These are phyloP conservation scores for Phlyctochytrium bullatum DNA, from an alignment of 192 early-diverging fungal genomes.

Conservation along the genomic window DNA sequence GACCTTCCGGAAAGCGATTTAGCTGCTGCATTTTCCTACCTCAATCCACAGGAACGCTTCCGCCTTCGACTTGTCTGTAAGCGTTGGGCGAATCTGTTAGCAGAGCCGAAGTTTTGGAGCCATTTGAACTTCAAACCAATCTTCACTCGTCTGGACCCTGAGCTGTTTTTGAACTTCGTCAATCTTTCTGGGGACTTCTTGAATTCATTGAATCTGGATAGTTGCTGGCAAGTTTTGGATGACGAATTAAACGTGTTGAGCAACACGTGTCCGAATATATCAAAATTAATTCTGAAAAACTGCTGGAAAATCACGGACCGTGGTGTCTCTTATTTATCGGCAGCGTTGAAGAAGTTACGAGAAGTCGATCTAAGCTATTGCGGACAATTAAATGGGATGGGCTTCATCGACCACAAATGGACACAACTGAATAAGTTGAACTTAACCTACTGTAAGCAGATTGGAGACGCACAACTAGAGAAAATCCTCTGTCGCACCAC, in stretches of 20 bases:
- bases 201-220: slow-evolving; percentile 25
- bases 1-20: slow-evolving; percentile 23
- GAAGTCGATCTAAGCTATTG: slow-evolving; percentile 49
- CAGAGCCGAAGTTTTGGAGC: slow-evolving; percentile 34
- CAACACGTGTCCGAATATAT: slow-evolving; percentile 40
- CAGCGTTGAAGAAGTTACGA: slow-evolving; percentile 18
- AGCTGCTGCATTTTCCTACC: slow-evolving; percentile 19
- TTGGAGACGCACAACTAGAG: slow-evolving; percentile 48
- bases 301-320: slow-evolving; percentile 57
- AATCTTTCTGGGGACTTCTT: slow-evolving; percentile 25
- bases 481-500: slow-evolving; percentile 38
- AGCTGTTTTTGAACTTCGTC: slow-evolving; percentile 15
- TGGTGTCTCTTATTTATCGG: slow-evolving; percentile 34
- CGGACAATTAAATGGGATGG: slow-evolving; percentile 45
- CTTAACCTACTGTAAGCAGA: slow-evolving; percentile 50
- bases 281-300: slow-evolving; percentile 37
- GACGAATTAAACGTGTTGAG: slow-evolving; percentile 33
- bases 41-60: slow-evolving; percentile 28
- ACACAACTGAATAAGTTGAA: slow-evolving; percentile 32
- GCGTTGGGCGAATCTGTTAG: slow-evolving; percentile 34
- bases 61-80: slow-evolving; percentile 26
- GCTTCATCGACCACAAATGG: slow-evolving; percentile 44
- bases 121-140: slow-evolving; percentile 29
- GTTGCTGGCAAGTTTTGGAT: slow-evolving; percentile 45
- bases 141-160: slow-evolving; percentile 23